Evolutionary conservation across 495 filamentous ascomycete genomes (phyloP).

Genomic region (Penicillium nucicola): DNA sequence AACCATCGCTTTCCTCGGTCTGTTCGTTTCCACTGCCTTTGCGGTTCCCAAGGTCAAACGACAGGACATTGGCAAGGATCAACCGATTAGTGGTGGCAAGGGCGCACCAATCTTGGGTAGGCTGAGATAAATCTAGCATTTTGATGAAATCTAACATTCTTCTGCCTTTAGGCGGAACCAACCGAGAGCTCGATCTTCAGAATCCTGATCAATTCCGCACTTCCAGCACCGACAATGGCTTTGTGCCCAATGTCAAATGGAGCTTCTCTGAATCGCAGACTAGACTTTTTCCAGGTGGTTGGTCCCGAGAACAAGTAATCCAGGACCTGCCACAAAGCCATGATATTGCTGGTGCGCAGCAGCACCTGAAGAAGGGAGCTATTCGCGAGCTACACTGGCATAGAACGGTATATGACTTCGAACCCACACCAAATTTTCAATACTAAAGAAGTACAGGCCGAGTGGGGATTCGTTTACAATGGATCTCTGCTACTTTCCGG

Average conservation of each 20-base stretch:
- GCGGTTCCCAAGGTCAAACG: constrained; percentile 23
- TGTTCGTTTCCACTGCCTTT: constrained; percentile 18
- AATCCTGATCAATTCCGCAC: constrained; percentile 59
- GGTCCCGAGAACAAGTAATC: constrained; percentile 63
- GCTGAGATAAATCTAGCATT: background rate
- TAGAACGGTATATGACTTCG: constrained; percentile 44
- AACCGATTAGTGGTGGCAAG: constrained; percentile 54
- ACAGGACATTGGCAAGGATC: constrained; percentile 43
- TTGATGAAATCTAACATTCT: background rate
- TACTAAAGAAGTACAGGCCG: constrained; percentile 40
- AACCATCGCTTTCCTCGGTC: constrained; percentile 9
- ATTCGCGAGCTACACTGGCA: constrained; percentile 68
- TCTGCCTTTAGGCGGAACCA: constrained; percentile 27
- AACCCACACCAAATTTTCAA: background rate
- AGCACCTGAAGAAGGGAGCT: constrained; percentile 61
- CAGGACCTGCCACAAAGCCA: constrained; percentile 56
- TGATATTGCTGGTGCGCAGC: constrained; percentile 61
- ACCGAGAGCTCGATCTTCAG: constrained; percentile 43
- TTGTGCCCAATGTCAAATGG: constrained; percentile 62
- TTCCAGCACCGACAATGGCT: constrained; percentile 56
- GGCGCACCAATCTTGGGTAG: constrained; percentile 55
- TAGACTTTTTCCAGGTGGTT: constrained; percentile 56
- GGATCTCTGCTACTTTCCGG: constrained; percentile 56
- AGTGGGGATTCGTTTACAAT: constrained; percentile 62
- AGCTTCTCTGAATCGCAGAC: constrained; percentile 63